A percentile compares a stretch with the other conserved stretches of the same genome.
Evolutionary conservation across 164 flowering plant genomes (phyloP).

Genomic region (Vitis vinifera): ASM3070453v1 NC_081818.1:4328001-4328500

Average conservation of each 20-base stretch:
- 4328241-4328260: not conserved
- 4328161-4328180: constrained; percentile 16
- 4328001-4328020: not conserved
- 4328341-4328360: too few relatives aligned
- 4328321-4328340: not conserved
- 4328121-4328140: too few relatives aligned
- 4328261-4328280: constrained; percentile 26
- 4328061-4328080: too few relatives aligned
- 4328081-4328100: not conserved
- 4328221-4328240: not conserved
- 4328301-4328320: constrained; percentile 18
- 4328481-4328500: constrained; percentile 29
- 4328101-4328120: not conserved
- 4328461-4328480: constrained; percentile 20
- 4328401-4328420: too few relatives aligned
- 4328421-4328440: not conserved
- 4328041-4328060: too few relatives aligned
- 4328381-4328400: constrained; percentile 2
- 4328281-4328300: constrained; percentile 27
- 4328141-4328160: constrained; percentile 3
- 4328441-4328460: constrained; percentile 14
- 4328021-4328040: too few relatives aligned
- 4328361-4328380: not conserved
- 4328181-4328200: constrained; percentile 24
- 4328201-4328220: constrained; percentile 17